phyloP scores from a whole-genome alignment of 83 land plant species.

The Diphasiastrum complanatum region DNA sequence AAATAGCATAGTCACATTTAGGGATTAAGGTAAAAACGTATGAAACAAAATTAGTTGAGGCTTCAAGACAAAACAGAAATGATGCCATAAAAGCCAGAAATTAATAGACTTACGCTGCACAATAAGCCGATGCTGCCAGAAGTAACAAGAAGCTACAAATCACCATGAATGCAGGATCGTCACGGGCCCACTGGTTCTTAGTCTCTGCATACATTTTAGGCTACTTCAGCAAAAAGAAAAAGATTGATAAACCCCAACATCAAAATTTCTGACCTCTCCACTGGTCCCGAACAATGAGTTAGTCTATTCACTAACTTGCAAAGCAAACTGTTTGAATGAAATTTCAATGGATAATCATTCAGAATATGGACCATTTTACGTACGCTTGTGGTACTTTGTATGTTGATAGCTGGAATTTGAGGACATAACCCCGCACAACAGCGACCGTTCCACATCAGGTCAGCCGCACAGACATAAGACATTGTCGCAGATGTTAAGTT shows the following conservation, averaged over 20 bases:
- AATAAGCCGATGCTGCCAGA: slow-evolving; percentile 82
- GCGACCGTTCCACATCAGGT: neutral
- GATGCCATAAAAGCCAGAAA: too few species aligned
- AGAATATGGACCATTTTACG: slow-evolving; percentile 23
- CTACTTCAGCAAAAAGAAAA: neutral
- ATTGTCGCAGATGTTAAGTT: too few species aligned
- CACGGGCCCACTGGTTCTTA: slow-evolving; percentile 98
- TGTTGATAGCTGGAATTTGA: slow-evolving; percentile 77
- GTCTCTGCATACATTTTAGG: slow-evolving; percentile 54
- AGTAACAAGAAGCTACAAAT: slow-evolving; percentile 65
- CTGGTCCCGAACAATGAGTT: neutral
- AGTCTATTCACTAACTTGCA: slow-evolving; percentile 1
- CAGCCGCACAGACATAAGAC: neutral
- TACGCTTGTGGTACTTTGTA: slow-evolving; percentile 97
- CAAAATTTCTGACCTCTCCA: neutral
- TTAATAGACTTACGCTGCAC: slow-evolving; percentile 75
- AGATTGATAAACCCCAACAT: neutral
- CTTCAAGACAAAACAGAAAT: neutral
- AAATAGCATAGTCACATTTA: too few species aligned
- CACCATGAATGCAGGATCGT: slow-evolving; percentile 94
- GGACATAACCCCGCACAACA: neutral
- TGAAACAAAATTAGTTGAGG: too few species aligned
- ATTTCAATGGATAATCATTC: neutral
- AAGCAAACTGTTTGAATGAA: neutral
- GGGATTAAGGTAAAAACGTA: too few species aligned